Conservation (phyloP, 768 basidiomycete genomes). For the Auriscalpium orientale region DNA sequence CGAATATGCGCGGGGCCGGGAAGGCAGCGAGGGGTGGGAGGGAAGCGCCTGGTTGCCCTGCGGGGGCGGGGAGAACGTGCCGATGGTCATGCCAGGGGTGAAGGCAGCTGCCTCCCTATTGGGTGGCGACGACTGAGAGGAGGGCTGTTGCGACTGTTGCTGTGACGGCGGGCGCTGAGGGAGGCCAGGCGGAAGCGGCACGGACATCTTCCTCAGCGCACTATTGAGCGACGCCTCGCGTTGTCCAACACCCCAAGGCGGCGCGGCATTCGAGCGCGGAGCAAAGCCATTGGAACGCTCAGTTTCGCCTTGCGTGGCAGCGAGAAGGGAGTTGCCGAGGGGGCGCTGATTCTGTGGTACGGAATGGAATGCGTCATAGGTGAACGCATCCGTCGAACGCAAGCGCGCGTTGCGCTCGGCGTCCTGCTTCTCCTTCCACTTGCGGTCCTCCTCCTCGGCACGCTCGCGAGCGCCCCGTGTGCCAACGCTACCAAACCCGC, state of each 20-base stretch:
- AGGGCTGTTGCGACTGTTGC: slow-evolving; percentile 1
- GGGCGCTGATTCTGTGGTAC: slow-evolving; percentile 35
- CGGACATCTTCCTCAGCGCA: slow-evolving; percentile 18
- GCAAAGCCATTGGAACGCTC: neutral
- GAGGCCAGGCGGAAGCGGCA: slow-evolving; percentile 14
- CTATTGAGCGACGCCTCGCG: slow-evolving; percentile 1
- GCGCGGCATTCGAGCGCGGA: slow-evolving; percentile 4
- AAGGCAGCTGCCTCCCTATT: slow-evolving; percentile 15
- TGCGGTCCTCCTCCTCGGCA: slow-evolving; percentile 51
- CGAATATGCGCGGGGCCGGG: slow-evolving; percentile 22
- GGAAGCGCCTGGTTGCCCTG: slow-evolving; percentile 18
- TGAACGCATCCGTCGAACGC: slow-evolving; percentile 34
- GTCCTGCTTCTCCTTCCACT: slow-evolving; percentile 44
- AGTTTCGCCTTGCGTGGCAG: slow-evolving; percentile 16
- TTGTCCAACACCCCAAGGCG: slow-evolving; percentile 10
- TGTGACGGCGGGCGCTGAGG: slow-evolving; percentile 20
- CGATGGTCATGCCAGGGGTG: slow-evolving; percentile 9
- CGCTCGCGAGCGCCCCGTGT: slow-evolving; percentile 55
- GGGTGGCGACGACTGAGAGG: slow-evolving; percentile 20
- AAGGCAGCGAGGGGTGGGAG: slow-evolving; percentile 20
- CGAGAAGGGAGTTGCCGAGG: slow-evolving; percentile 24
- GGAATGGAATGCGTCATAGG: slow-evolving; percentile 78
- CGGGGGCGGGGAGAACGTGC: slow-evolving; percentile 23
- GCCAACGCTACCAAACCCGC: slow-evolving; percentile 32
- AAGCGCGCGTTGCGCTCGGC: slow-evolving; percentile 29